Evolutionary conservation across 2,329 filamentous ascomycete species (phyloP), one percentile per base, ranked within the genome.

Genomic region (Phoma sp.): DNA sequence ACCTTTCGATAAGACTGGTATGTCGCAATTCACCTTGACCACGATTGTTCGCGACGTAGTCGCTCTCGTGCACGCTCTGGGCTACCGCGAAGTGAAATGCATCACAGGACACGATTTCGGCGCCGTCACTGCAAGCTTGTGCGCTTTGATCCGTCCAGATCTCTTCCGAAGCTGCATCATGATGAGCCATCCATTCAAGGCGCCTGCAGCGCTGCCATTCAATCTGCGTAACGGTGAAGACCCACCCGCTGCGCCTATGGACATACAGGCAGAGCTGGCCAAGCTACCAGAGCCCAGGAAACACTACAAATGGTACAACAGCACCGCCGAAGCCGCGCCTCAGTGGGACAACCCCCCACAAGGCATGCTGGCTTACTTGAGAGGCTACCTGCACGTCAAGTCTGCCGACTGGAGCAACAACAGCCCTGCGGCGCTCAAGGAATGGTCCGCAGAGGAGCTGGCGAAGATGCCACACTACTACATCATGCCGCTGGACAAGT

Each of bases 221-320:
- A 75, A 81, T 55, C 71, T 75, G 27, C 69, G 78, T n/a, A 65
- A 66, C 32, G 62, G 71, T 29, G 62, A 55, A 13, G 41, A 62
- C n/a, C 49, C 62, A 6, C 35, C 62, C 2, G 35, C 54, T 7
- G 53, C 58, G 14, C 61, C 66, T 47, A 25, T 65, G 22, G 79
- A 86, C 52, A 80, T 89, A n/a, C 82, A 86, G 52, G 73, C 75
- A 18, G 81, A 82, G 3, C 79, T 89, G 2, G 81, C 81, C 0
- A 74, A 76, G 36, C 77, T 86, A 1, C 69, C 78, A 1, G 78
- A 82, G n/a, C 84, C 86, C 0, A 68, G 84, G 7, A 89, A 89
- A 67, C 86, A 89, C 68, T 90, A 89, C 77, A 87, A 88, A 70
- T 87, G 82, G 82, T 89, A 86, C 70, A 86, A 86, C 62, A 82